Percentiles rank a stretch among this genome's conserved stretches.
Conservation (phyloP, 176 grass and related monocot species). For the Carex scoparia region DNA sequence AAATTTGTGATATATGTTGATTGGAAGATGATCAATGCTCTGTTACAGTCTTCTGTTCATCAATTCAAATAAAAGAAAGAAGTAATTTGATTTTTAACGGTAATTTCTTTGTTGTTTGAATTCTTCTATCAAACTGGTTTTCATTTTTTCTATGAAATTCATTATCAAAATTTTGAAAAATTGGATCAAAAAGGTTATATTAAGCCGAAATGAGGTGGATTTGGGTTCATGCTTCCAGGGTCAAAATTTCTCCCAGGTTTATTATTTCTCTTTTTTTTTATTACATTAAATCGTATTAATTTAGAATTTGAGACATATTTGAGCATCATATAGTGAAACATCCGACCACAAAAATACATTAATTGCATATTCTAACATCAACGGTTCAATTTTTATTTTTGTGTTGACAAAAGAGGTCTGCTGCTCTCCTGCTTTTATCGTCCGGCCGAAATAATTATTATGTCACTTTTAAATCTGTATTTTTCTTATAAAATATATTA, state of each 20-base stretch:
- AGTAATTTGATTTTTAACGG: neutral
- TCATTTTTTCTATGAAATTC: neutral
- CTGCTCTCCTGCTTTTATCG: no score
- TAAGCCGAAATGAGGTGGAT: no score
- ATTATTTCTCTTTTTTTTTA: neutral
- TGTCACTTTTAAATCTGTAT: neutral
- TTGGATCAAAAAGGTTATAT: no score
- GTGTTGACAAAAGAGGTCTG: no score
- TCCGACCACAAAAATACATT: neutral
- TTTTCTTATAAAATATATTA: neutral
- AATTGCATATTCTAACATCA: neutral
- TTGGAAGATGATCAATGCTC: neutral
- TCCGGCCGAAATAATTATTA: no score
- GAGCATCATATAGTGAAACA: neutral
- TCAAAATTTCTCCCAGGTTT: no score
- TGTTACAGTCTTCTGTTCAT: neutral
- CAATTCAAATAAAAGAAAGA: constrained; percentile 8
- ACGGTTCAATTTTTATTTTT: neutral
- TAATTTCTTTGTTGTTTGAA: neutral
- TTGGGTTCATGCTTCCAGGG: no score
- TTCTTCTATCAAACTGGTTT: neutral
- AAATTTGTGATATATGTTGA: constrained; percentile 2
- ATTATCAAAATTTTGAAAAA: neutral
- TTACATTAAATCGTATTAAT: neutral
- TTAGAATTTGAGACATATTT: neutral